Percentiles rank a stretch among this genome's conserved stretches.
Evolutionary conservation across 2,329 filamentous ascomycete genomes (phyloP).

Genomic region (Geoglossum cookeanum): DNA sequence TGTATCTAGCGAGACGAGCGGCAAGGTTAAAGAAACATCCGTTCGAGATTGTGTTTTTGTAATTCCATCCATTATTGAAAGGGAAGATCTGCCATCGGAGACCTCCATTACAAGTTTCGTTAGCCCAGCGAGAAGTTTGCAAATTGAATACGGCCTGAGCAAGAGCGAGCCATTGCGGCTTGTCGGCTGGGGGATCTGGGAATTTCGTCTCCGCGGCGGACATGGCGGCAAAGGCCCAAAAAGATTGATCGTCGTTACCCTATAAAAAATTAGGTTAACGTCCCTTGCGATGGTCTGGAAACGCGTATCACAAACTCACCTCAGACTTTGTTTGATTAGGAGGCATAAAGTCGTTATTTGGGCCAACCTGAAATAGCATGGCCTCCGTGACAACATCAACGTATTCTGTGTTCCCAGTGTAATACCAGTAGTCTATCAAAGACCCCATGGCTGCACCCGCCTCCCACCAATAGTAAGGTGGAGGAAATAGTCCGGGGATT

Average conservation of each 20-base stretch:
- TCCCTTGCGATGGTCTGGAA: too few relatives aligned
- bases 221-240: constrained; percentile 74
- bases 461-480: constrained; percentile 13
- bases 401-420: constrained; percentile 29
- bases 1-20: constrained; percentile 19
- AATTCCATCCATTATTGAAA: constrained; percentile 48
- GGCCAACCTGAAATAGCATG: constrained; percentile 24
- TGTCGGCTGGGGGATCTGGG: constrained; percentile 40
- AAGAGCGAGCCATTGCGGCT: constrained; percentile 60
- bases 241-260: constrained; percentile 44
- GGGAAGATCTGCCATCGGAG: constrained; percentile 73
- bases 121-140: constrained; percentile 53
- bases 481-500: constrained; percentile 7
- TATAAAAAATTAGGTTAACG: not conserved
- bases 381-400: constrained; percentile 22
- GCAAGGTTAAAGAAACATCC: constrained; percentile 38
- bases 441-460: constrained; percentile 10
- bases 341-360: constrained; percentile 24
- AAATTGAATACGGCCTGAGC: constrained; percentile 67
- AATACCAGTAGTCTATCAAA: constrained; percentile 43
- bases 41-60: constrained; percentile 39
- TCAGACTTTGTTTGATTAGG: constrained; percentile 26
- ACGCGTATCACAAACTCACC: constrained; percentile 10
- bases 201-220: constrained; percentile 60
- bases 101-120: constrained; percentile 46